Conservation (phyloP, 1,284 basidiomycete genomes). For the Heterobasidion irregulare region DNA sequence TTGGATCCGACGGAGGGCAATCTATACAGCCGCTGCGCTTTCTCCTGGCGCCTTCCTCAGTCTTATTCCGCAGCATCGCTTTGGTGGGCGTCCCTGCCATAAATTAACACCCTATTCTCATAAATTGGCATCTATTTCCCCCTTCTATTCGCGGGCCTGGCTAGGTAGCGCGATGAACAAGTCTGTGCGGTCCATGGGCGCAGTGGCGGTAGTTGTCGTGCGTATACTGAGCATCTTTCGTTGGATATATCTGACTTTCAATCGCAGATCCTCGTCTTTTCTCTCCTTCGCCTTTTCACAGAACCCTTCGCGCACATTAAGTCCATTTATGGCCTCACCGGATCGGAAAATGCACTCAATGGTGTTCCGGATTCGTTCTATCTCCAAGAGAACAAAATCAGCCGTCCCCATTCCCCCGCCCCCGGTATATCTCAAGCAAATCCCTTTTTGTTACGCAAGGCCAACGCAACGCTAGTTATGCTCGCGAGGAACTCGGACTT, state of each 20-base stretch:
- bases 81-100: too few relatives aligned
- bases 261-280: background rate
- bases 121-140: too few relatives aligned
- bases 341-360: background rate
- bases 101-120: too few relatives aligned
- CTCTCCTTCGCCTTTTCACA: background rate
- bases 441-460: slow-evolving; percentile 3
- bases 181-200: background rate
- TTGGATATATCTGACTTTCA: background rate
- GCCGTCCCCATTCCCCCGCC: background rate
- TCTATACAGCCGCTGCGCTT: too few relatives aligned
- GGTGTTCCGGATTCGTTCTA: background rate
- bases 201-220: background rate
- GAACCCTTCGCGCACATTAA: background rate
- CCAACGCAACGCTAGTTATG: slow-evolving; percentile 29
- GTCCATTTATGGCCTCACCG: background rate
- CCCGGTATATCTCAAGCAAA: background rate
- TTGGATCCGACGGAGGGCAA: too few relatives aligned
- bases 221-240: background rate
- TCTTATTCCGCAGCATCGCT: too few relatives aligned
- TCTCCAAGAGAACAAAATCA: background rate
- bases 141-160: too few relatives aligned
- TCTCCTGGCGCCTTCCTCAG: too few relatives aligned
- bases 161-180: background rate
- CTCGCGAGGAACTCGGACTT: slow-evolving; percentile 66